A percentile compares a stretch with the other conserved stretches of the same genome.
phyloP scores from a whole-genome alignment of 306 rosid species.

The Vigna nakashimae region DNA sequence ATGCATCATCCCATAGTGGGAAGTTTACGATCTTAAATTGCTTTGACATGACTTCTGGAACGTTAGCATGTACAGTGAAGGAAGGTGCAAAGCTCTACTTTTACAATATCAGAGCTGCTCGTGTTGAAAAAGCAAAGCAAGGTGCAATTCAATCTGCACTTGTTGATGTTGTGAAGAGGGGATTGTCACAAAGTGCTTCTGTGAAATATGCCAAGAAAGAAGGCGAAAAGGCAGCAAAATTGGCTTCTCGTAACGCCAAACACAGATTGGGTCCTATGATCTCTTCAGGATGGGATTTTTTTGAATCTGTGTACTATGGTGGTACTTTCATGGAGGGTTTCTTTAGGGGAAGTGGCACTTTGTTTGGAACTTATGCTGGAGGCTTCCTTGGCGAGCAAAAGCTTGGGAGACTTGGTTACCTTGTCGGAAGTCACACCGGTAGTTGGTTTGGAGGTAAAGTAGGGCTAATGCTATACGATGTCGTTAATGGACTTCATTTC shows the following conservation, averaged over 20 bases:
- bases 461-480: conserved; percentile 85
- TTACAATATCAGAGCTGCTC: conserved; percentile 73
- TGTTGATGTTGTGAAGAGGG: conserved; percentile 62
- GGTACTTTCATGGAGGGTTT: conserved; percentile 74
- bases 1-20: conserved; percentile 77
- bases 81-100: conserved; percentile 81
- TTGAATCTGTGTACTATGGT: conserved; percentile 85
- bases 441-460: conserved; percentile 96
- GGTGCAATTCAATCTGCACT: conserved; percentile 61
- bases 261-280: conserved; percentile 78
- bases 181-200: conserved; percentile 57
- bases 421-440: conserved; percentile 85
- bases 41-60: conserved; percentile 77
- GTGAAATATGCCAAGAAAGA: conserved; percentile 66
- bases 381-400: conserved; percentile 78
- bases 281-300: conserved; percentile 93
- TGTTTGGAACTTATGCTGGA: conserved; percentile 73
- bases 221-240: conserved; percentile 82
- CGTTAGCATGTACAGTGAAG: conserved; percentile 74
- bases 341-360: conserved; percentile 78
- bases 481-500: conserved; percentile 75
- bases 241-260: conserved; percentile 66
- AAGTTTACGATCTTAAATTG: conserved; percentile 74
- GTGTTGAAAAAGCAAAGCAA: conserved; percentile 67
- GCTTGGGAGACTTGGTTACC: conserved; percentile 87